These are phyloP conservation scores for Mycena indigotica DNA, from an alignment of 768 basidiomycete genomes.

Conservation along the genomic window DNA sequence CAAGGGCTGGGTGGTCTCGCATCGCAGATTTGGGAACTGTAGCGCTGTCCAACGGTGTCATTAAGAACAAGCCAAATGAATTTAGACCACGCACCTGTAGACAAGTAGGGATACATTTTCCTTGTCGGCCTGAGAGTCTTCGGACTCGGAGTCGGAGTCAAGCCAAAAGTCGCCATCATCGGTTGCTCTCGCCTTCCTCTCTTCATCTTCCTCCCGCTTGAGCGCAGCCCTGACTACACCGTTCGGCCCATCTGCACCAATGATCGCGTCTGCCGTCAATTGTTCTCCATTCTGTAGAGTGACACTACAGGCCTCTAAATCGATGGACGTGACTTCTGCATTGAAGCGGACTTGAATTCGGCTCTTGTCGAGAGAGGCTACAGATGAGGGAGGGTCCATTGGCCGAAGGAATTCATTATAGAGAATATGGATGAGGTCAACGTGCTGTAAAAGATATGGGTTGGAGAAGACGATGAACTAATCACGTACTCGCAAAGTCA, in stretches of 20 bases:
- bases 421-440: conserved; percentile 6
- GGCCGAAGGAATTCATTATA: neutral
- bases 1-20: too few species aligned
- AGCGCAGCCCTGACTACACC: conserved; percentile 2
- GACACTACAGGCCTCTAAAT: conserved; percentile 5
- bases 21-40: too few species aligned
- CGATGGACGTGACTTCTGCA: conserved; percentile 4
- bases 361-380: neutral
- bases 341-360: neutral
- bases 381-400: neutral
- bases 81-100: too few species aligned
- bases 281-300: conserved; percentile 8
- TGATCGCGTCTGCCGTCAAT: conserved; percentile 1
- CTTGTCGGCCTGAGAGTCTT: too few species aligned
- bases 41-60: too few species aligned
- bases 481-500: conserved; percentile 1
- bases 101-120: too few species aligned
- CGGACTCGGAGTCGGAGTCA: too few species aligned
- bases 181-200: neutral
- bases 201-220: neutral
- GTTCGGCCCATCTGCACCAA: conserved; percentile 12
- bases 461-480: neutral
- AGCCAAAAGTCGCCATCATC: too few species aligned
- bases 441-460: neutral
- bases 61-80: too few species aligned